Base-by-base conservation (phyloP, 768 basidiomycete species). In the Naganishia friedmannii region DNA sequence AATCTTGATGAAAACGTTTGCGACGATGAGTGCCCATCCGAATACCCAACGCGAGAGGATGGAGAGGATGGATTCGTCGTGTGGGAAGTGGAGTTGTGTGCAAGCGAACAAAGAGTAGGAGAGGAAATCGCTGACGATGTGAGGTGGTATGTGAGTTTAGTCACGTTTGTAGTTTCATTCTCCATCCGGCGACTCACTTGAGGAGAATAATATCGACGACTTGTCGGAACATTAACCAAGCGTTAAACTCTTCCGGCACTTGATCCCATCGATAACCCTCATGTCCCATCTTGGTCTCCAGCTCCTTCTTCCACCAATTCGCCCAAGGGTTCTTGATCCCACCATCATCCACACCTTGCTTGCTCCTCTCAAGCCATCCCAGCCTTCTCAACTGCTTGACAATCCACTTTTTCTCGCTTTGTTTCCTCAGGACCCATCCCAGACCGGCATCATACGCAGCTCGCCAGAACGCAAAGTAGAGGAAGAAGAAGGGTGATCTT, bases 1-100 rank as follows among this genome's bases (percentile, higher is more conserved):
- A 1, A 90, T 91, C 79, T 99, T 99, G 72, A 99, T 93, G 93
- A 94, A 98, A 42, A 98, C 85, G 80, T 99, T 98, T 85, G 98
- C 98, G 26, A 85, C 86, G 78, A 98, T 93, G 29, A 99, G 83
- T 0, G 87, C 85, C 70, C 91, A 79, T 5, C 96, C 96, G 26
- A 89, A 89, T 54, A 90, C 81, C 95, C 95, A 99, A 1, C 93
- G 88, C 82, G 92, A 85, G 72, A 90, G 78, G 79, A 97, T 93
- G 21, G 91, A 85, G 10, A 84, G 77, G 53, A 85, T 63, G 0
- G 92, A 90, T 34, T 96, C 85, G 53, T 87, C 88, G 42, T 88
- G 84, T 0, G 94, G 93, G 29, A 93, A 87, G 7, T 92, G 87
- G 83, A 93, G 92, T 80, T 91, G 93, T 28, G 94, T 87, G 83